Conservation (phyloP, 768 basidiomycete species). For the Mycena vitilis region DNA sequence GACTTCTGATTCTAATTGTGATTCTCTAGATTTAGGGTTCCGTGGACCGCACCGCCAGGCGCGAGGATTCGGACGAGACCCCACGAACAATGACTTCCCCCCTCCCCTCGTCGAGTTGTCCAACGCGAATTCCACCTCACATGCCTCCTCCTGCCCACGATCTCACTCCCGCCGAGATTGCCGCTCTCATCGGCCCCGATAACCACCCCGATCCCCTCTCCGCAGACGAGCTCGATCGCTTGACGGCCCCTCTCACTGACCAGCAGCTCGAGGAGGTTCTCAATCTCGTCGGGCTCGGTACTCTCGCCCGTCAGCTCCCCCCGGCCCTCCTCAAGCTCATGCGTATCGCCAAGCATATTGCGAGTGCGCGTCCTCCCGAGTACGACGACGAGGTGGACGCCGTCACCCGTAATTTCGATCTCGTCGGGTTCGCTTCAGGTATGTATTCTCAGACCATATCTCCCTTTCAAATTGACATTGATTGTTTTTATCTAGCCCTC, state of each 20-base stretch:
- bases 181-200: neutral
- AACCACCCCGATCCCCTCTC: neutral
- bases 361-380: neutral
- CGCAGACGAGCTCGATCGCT: neutral
- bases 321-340: neutral
- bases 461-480: too few species aligned
- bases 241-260: neutral
- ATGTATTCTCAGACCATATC: neutral
- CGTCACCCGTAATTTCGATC: neutral
- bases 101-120: neutral
- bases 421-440: neutral
- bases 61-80: too few species aligned
- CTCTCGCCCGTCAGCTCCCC: neutral
- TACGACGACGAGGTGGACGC: neutral
- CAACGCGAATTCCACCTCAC: neutral
- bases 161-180: neutral
- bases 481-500: neutral
- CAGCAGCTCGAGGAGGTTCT: neutral
- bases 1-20: too few species aligned
- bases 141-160: neutral
- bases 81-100: too few species aligned
- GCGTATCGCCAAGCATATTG: neutral
- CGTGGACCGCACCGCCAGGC: too few species aligned
- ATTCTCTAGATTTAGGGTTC: too few species aligned
- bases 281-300: neutral